Conservation (phyloP, 495 filamentous ascomycete species). For the Penicillium egyptiacum region DNA sequence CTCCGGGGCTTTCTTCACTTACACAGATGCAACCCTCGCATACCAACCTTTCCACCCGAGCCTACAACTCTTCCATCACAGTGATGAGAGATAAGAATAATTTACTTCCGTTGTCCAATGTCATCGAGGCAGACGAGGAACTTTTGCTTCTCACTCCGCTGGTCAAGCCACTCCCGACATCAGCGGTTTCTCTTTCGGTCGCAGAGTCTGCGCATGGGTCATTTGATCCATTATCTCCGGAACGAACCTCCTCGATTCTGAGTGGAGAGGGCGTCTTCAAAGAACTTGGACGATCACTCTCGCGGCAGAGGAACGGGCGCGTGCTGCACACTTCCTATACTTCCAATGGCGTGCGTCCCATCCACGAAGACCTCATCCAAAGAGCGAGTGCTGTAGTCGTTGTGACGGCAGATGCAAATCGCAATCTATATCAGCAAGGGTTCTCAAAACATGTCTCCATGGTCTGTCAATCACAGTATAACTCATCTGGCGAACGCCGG, state of each 20-base stretch:
- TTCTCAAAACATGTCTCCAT: conserved; percentile 93
- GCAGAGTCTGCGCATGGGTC: conserved; percentile 51
- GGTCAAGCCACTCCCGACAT: conserved; percentile 82
- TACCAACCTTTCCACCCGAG: conserved; percentile 71
- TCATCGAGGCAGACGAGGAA: conserved; percentile 78
- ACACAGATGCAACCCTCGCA: conserved; percentile 79
- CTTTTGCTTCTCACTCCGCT: conserved; percentile 78
- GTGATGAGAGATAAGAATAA: conserved; percentile 81
- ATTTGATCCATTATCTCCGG: conserved; percentile 57
- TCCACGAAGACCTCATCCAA: conserved; percentile 87
- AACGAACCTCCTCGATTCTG: conserved; percentile 67
- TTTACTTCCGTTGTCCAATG: conserved; percentile 72
- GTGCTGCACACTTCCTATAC: conserved; percentile 91
- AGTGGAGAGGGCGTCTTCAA: conserved; percentile 86
- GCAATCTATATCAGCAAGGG: conserved; percentile 85
- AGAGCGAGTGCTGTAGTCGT: conserved; percentile 82
- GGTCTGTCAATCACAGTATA: conserved; percentile 76
- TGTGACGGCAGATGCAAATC: conserved; percentile 84
- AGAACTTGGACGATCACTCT: conserved; percentile 77
- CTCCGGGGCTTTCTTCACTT: conserved; percentile 67
- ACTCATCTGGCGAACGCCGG: conserved; percentile 52
- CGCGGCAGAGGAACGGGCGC: conserved; percentile 75
- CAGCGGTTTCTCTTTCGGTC: conserved; percentile 61
- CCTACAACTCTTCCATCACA: conserved; percentile 84
- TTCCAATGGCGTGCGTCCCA: conserved; percentile 80